These are phyloP conservation scores for Penicillium oxalicum DNA, from an alignment of 2,329 filamentous ascomycete genomes.

Conservation along the genomic window DNA sequence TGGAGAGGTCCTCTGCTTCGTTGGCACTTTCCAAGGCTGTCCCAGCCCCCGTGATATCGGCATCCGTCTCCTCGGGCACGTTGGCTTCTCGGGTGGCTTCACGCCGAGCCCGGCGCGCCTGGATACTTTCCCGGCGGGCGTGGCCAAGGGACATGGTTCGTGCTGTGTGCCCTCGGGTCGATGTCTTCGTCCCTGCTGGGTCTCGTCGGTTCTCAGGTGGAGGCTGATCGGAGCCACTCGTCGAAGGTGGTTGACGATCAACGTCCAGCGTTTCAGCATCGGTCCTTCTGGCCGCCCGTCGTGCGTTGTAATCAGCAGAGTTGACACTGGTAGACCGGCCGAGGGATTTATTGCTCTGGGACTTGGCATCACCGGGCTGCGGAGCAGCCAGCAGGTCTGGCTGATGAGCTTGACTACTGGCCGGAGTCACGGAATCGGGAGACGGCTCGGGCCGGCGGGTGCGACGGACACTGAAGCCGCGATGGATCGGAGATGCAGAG, in stretches of 20 bases:
- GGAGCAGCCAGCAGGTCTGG: conserved; percentile 71
- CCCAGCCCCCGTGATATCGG: conserved; percentile 59
- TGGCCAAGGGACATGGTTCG: conserved; percentile 86
- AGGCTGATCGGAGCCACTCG: conserved; percentile 74
- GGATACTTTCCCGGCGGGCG: conserved; percentile 83
- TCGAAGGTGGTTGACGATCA: conserved; percentile 62
- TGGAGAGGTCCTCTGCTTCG: conserved; percentile 66
- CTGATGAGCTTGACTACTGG: conserved; percentile 58
- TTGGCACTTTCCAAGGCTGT: conserved; percentile 47
- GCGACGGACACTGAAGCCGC: conserved; percentile 80
- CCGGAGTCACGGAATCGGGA: conserved; percentile 53
- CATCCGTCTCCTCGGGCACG: conserved; percentile 85
- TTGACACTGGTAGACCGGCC: conserved; percentile 89
- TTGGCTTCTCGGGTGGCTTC: conserved; percentile 69
- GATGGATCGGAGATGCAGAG: conserved; percentile 59
- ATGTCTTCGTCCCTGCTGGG: conserved; percentile 42
- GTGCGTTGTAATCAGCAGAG: conserved; percentile 67
- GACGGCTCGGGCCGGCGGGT: conserved; percentile 50
- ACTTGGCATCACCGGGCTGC: conserved; percentile 52
- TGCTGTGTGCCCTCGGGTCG: conserved; percentile 57
- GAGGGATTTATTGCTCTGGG: conserved; percentile 62
- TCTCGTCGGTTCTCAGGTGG: conserved; percentile 44
- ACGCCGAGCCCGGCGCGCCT: conserved; percentile 69
- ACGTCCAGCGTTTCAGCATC: conserved; percentile 49
- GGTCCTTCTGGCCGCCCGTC: conserved; percentile 54